These are phyloP conservation scores for Amaranthus palmeri DNA, from an alignment of 148 eudicot species.

Conservation along the genomic window DNA sequence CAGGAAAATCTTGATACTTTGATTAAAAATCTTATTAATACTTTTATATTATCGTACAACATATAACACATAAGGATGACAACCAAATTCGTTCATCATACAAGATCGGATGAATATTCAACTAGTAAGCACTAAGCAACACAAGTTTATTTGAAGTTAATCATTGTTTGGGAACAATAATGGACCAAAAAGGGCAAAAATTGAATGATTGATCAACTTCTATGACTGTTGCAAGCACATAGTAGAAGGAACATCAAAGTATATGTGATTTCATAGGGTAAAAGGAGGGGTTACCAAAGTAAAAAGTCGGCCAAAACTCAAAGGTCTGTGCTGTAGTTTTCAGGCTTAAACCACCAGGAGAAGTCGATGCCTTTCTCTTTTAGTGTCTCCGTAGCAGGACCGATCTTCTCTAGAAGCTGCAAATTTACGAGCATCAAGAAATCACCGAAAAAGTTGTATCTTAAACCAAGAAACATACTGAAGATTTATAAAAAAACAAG, in stretches of 20 bases:
- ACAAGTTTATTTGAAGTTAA: neutral
- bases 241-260: neutral
- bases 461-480: too few species aligned
- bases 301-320: constrained; percentile 23
- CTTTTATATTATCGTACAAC: too few species aligned
- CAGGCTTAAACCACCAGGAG: constrained; percentile 85
- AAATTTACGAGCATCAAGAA: neutral
- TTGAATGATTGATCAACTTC: neutral
- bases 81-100: too few species aligned
- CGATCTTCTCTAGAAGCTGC: constrained; percentile 88
- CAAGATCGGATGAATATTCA: too few species aligned
- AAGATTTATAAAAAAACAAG: too few species aligned
- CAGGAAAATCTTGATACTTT: too few species aligned
- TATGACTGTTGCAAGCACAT: neutral
- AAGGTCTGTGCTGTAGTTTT: constrained; percentile 62
- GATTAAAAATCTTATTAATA: too few species aligned
- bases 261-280: neutral
- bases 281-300: too few species aligned
- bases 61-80: too few species aligned
- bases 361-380: constrained; percentile 85
- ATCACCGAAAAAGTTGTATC: neutral
- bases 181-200: neutral
- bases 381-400: constrained; percentile 80
- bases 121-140: too few species aligned
- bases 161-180: neutral